Evolutionary conservation across 2,329 filamentous ascomycete species (phyloP), one percentile per base, ranked within the genome.

Genomic region (Bipolaris cookei): DNA sequence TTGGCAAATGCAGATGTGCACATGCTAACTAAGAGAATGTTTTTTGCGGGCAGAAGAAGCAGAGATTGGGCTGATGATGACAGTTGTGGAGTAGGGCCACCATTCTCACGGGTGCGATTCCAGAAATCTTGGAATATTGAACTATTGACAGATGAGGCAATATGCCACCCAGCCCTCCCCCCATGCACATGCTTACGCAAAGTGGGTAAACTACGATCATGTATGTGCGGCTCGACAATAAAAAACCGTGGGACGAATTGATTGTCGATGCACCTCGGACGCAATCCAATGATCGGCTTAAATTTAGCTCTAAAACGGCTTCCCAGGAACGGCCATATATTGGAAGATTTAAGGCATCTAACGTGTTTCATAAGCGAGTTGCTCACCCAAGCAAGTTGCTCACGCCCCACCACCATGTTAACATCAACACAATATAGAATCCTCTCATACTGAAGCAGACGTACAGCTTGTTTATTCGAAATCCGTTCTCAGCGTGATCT

Each of bases 121-220:
- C 59, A 35, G 58, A 63, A 63, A 58, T 28, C 25, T 32, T 18
- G 8, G 8, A 30, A 16, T 44, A 11, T 18, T 16, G 16, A 7
- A 30, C 55, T 61, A 56, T 49, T 61, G 58, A 45, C 45, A 1
- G 49, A 39, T 41, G 41, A 44, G 20, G 54, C 25, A 60, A 44
- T 13, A 30, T 16, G 42, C 42, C 42, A 30, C 25, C 32, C 3
- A 1, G 1, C 11, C 13, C 6, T 25, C 18, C 13, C 6, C 42
- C 18, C 35, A 16, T 16, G n/a, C 35, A 8, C 14, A 28, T 16
- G 8, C 4, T 16, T 18, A 18, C 41, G 23, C 6, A 7, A 44
- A 30, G 13, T 14, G 39, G 21, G 3, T 21, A 42, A 41, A 6
- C 21, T 25, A 25, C 20, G 21, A 18, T 28, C 6, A 13, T 25